Evolutionary conservation across 768 basidiomycete genomes (phyloP), one percentile per base, ranked within the genome.

Genomic region (Russula abietina): DNA sequence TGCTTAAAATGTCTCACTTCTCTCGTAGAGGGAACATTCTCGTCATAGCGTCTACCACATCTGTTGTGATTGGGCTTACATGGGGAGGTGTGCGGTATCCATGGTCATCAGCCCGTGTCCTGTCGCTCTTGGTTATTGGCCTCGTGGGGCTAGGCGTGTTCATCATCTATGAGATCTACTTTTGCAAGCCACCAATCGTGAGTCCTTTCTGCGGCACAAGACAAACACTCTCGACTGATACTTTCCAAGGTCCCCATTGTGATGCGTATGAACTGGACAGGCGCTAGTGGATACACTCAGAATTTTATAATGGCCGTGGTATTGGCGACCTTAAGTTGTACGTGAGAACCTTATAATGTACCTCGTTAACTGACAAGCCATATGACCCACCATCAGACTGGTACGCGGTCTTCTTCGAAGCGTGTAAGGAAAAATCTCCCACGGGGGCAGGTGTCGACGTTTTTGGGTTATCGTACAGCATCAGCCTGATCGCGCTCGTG

Each of bases 51-150:
- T 70, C 71, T 30, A 73, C 74, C 0, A 68, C 69, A 3, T 67
- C 72, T 30, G 62, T 62, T 76, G 75, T n/a, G n/a, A n/a, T n/a
- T n/a, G n/a, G n/a, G n/a, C n/a, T n/a, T n/a, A n/a, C n/a, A n/a
- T n/a, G n/a, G 79, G 81, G 76, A 1, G 81, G 82, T 6, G 69
- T 74, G 9, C 65, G 68, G 2, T 78, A 72, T 55, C 63, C 76
- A 0, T 83, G 81, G 81, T 59, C 66, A 8, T 78, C 77, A 0
- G 65, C 64, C 17, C 69, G 67, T 1, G 75, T 80, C 6, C 70
- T 83, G 22, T 73, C 72, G 0, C 79, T 81, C 0, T 71, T 82
- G 7, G 62, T 76, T 43, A 38, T 76, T 24, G 81, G 81, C 77
- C n/a, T n/a, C 10, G 12, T 73, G 2, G 78, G 78, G 4, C 62